These are phyloP conservation scores for Penicillium sp. DNA, from an alignment of 2,329 filamentous ascomycete species.

Conservation along the genomic window DNA sequence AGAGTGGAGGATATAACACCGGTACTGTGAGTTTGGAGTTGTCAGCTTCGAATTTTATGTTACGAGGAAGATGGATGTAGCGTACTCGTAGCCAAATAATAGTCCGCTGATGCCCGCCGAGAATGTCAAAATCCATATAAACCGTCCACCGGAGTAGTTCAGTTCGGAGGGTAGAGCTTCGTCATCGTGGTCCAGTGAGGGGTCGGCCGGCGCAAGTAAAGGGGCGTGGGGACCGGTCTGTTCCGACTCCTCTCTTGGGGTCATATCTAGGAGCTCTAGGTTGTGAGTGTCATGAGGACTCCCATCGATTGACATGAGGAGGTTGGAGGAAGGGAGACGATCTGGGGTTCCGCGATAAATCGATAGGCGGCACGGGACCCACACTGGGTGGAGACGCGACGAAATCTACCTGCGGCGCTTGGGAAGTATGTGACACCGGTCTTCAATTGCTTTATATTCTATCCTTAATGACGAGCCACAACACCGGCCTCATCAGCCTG, in stretches of 20 bases:
- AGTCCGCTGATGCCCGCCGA: conserved; percentile 59
- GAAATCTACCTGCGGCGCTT: too few relatives aligned
- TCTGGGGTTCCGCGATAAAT: conserved; percentile 14
- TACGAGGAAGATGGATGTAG: not conserved
- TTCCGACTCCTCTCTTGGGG: conserved; percentile 22
- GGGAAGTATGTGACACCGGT: too few relatives aligned
- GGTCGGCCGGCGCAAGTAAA: conserved; percentile 26
- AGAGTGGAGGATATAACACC: conserved; percentile 62
- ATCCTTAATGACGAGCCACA: conserved; percentile 44
- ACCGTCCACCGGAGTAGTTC: conserved; percentile 36
- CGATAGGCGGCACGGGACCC: conserved; percentile 21
- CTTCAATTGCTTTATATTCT: not conserved
- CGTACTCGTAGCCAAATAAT: conserved; percentile 62
- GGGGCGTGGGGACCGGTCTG: conserved; percentile 28
- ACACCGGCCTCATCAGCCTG: conserved; percentile 88
- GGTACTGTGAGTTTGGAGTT: conserved; percentile 43
- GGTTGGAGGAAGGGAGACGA: conserved; percentile 3
- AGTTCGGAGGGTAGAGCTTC: conserved; percentile 10
- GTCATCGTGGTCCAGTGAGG: conserved; percentile 13
- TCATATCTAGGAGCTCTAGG: conserved; percentile 24
- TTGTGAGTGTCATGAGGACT: conserved; percentile 8
- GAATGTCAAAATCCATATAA: conserved; percentile 57
- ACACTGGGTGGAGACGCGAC: conserved; percentile 8
- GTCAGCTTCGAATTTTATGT: conserved; percentile 8
- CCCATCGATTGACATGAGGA: not conserved